These are phyloP conservation scores for Claviceps paspali DNA, from an alignment of 2,329 filamentous ascomycete genomes.

Conservation along the genomic window DNA sequence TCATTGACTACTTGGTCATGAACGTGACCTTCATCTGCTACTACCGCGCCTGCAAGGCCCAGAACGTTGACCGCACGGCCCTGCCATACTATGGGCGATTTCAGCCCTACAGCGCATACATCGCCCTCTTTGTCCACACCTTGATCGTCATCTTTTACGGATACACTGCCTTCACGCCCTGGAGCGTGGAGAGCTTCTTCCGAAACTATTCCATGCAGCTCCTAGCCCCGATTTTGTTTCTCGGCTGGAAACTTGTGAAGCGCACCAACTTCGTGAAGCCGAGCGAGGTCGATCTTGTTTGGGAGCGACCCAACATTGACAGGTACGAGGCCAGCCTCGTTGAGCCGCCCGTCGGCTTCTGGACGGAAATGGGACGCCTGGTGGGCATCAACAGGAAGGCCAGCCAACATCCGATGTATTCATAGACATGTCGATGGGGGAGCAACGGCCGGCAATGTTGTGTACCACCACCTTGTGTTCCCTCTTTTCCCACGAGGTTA, in stretches of 20 bases:
- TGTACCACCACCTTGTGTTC: too few relatives aligned
- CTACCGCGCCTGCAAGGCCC: slow-evolving; percentile 36
- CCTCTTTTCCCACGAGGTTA: neutral
- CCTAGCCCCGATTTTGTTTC: slow-evolving; percentile 35
- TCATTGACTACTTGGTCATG: slow-evolving; percentile 48
- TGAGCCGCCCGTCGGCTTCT: slow-evolving; percentile 35
- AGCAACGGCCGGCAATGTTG: neutral
- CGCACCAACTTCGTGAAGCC: slow-evolving; percentile 38
- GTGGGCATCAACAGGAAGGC: slow-evolving; percentile 21
- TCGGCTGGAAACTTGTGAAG: slow-evolving; percentile 49
- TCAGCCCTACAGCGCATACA: slow-evolving; percentile 41
- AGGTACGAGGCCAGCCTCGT: slow-evolving; percentile 38
- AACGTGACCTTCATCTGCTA: slow-evolving; percentile 29
- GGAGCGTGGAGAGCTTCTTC: slow-evolving; percentile 32
- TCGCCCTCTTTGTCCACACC: slow-evolving; percentile 26
- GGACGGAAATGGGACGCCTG: slow-evolving; percentile 35
- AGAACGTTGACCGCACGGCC: slow-evolving; percentile 33
- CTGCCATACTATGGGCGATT: slow-evolving; percentile 43
- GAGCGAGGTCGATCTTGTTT: slow-evolving; percentile 41
- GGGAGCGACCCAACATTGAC: slow-evolving; percentile 45
- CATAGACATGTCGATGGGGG: neutral
- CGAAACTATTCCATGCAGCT: slow-evolving; percentile 43
- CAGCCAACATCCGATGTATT: slow-evolving; percentile 8
- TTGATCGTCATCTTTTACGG: slow-evolving; percentile 36
- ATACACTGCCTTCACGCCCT: slow-evolving; percentile 35